Evolutionary conservation across 345 rosid species (phyloP).

Genomic region (Acer saccharum): DNA sequence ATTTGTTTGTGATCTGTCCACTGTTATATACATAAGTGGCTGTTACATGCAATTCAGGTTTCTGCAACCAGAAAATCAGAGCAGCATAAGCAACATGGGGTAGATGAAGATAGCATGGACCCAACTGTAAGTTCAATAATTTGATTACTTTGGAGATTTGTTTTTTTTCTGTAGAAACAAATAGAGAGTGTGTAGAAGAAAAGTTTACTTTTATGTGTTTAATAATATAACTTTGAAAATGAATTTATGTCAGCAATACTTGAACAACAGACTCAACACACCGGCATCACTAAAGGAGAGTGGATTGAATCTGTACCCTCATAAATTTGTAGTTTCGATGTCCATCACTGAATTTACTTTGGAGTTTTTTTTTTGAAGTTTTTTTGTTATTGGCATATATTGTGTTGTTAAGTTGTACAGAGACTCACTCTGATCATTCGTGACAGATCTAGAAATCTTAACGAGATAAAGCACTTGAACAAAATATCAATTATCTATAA

Average conservation of each 20-base stretch:
- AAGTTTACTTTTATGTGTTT: not conserved
- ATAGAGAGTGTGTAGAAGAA: no score
- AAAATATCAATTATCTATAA: no score
- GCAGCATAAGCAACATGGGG: not conserved
- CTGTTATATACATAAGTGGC: not conserved
- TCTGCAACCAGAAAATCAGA: not conserved
- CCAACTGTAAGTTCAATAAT: not conserved
- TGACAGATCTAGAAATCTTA: no score
- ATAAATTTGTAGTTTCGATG: no score
- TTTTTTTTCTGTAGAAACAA: no score
- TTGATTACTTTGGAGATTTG: not conserved
- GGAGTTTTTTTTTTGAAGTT: no score
- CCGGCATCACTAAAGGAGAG: not conserved
- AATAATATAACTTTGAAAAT: not conserved
- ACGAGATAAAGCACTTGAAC: no score
- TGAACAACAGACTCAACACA: not conserved
- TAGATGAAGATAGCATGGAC: conserved; percentile 4
- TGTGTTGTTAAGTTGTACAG: no score
- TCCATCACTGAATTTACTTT: no score
- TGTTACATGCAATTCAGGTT: not conserved
- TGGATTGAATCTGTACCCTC: not conserved
- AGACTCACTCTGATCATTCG: accelerated
- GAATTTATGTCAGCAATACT: not conserved
- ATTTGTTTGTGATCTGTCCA: not conserved
- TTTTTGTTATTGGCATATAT: no score